These are phyloP conservation scores for Craspedostauros australis DNA, from an alignment of 108 stramenopile species.

Conservation along the genomic window DNA sequence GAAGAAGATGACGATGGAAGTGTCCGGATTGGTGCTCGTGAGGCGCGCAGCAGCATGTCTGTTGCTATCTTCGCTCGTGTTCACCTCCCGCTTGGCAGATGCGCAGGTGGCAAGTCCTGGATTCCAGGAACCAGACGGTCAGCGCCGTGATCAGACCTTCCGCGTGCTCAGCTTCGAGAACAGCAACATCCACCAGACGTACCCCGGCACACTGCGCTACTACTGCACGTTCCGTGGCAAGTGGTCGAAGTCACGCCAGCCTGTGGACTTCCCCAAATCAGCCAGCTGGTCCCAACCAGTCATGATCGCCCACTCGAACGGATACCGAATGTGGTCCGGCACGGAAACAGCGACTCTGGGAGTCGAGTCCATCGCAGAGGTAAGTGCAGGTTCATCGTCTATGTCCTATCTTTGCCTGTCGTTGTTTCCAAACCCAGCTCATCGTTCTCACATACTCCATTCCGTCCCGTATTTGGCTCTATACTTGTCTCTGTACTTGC, in stretches of 20 bases:
- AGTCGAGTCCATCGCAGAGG: constrained; percentile 39
- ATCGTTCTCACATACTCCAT: neutral
- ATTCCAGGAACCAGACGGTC: constrained; percentile 28
- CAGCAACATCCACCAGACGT: constrained; percentile 26
- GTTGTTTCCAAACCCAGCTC: neutral
- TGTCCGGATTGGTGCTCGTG: no score
- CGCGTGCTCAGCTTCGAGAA: constrained; percentile 17
- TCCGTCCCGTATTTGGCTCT: neutral
- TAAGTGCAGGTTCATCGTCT: no score
- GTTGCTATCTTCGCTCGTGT: no score
- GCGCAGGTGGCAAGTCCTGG: no score
- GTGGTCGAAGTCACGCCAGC: constrained; percentile 37
- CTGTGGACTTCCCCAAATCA: constrained; percentile 27
- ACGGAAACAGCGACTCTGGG: constrained; percentile 33
- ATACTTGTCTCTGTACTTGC: neutral
- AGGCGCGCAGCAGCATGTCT: no score
- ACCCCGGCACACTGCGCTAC: constrained; percentile 20
- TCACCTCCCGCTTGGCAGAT: no score
- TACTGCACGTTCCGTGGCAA: constrained; percentile 46
- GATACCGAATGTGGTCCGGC: constrained; percentile 35
- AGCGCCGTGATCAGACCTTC: constrained; percentile 26
- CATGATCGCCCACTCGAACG: constrained; percentile 24
- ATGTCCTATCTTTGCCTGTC: constrained; percentile 2
- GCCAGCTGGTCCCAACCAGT: constrained; percentile 25
- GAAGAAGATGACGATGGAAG: no score